These are phyloP conservation scores for Botrytis fabae DNA, from an alignment of 2,329 filamentous ascomycete genomes.

Conservation along the genomic window DNA sequence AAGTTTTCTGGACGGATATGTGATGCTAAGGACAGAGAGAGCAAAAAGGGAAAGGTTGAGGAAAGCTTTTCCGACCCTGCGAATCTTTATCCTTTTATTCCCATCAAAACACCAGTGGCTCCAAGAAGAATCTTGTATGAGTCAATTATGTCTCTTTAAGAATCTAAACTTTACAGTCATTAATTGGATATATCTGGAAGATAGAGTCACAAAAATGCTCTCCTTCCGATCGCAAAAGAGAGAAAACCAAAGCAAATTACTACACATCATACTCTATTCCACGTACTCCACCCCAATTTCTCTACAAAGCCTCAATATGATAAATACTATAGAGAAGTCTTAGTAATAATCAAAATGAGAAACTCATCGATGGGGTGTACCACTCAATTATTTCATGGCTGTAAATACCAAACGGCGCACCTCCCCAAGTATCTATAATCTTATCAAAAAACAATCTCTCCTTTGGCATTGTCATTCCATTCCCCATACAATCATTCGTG, in stretches of 20 bases:
- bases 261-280: no score
- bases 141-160: background rate
- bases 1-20: background rate
- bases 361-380: background rate
- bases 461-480: background rate
- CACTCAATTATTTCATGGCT: background rate
- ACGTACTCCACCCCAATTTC: no score
- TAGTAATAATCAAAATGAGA: no score
- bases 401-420: background rate
- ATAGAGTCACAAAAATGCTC: background rate
- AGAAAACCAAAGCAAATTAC: background rate
- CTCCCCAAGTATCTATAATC: background rate
- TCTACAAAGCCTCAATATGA: no score
- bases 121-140: background rate
- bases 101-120: background rate
- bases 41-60: background rate
- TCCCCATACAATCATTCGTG: fast-evolving
- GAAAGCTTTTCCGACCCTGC: background rate
- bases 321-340: no score
- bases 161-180: background rate
- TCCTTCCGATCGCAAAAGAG: background rate
- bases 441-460: background rate
- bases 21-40: background rate
- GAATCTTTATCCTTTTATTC: background rate
- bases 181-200: fast-evolving